These are phyloP conservation scores for Zymoseptoria brevis DNA, from an alignment of 2,329 filamentous ascomycete species.

Conservation along the genomic window DNA sequence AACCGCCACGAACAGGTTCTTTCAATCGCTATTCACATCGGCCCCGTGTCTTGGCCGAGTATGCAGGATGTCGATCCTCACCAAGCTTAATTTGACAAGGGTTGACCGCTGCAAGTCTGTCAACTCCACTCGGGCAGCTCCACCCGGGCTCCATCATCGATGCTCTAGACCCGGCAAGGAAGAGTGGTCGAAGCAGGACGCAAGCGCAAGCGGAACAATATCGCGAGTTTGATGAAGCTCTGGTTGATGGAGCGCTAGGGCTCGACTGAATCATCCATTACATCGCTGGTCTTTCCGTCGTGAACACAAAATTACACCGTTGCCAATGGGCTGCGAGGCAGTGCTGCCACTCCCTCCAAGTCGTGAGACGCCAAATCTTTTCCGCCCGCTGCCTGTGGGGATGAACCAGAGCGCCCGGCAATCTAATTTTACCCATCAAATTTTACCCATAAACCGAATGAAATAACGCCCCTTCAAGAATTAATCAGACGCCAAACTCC, in stretches of 20 bases:
- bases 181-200: neutral
- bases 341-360: slow-evolving; percentile 2
- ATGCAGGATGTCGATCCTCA: neutral
- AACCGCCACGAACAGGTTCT: neutral
- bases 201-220: neutral
- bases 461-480: neutral
- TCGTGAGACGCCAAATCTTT: slow-evolving; percentile 13
- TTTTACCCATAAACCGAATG: neutral
- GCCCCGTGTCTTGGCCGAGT: neutral
- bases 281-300: slow-evolving; percentile 6
- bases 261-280: neutral
- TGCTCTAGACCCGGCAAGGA: neutral
- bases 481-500: neutral
- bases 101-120: neutral
- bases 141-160: neutral
- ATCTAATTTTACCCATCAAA: neutral
- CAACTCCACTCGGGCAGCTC: neutral
- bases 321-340: neutral
- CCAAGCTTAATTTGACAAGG: neutral
- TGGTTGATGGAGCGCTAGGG: neutral
- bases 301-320: slow-evolving; percentile 7
- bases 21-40: neutral
- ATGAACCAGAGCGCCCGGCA: neutral
- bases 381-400: neutral
- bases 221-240: neutral